Evolutionary conservation across 768 basidiomycete genomes (phyloP).

Genomic region (Solioccasus polychromus): DNA sequence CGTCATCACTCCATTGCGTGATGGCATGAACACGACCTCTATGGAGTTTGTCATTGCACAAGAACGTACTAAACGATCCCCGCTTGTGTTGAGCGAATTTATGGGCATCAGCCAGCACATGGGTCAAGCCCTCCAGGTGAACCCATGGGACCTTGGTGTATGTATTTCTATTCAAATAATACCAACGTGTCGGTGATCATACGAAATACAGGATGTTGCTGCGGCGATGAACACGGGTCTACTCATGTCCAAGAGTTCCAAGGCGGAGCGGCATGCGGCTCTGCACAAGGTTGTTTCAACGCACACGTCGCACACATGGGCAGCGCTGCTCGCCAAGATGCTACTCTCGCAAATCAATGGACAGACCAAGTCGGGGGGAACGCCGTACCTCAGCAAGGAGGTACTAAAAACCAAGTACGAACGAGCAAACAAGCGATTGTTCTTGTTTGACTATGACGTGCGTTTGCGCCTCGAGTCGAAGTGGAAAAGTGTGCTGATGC

Average conservation of each 20-base stretch:
- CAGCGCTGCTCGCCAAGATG: slow-evolving; percentile 84
- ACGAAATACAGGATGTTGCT: slow-evolving; percentile 62
- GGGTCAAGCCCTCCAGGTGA: slow-evolving; percentile 84
- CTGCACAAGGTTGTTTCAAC: slow-evolving; percentile 85
- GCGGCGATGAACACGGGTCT: slow-evolving; percentile 89
- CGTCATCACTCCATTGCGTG: slow-evolving; percentile 91
- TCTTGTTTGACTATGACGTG: slow-evolving; percentile 96
- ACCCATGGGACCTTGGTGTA: slow-evolving; percentile 94
- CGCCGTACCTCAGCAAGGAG: slow-evolving; percentile 74
- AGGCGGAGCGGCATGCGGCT: slow-evolving; percentile 65
- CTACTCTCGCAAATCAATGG: slow-evolving; percentile 77
- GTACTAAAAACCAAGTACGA: slow-evolving; percentile 60
- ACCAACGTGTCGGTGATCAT: background rate
- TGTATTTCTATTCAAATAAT: slow-evolving; percentile 25
- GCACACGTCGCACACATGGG: slow-evolving; percentile 96
- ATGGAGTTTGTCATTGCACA: slow-evolving; percentile 99
- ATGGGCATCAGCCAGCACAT: slow-evolving; percentile 96
- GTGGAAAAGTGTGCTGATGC: background rate
- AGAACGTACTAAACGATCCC: slow-evolving; percentile 75
- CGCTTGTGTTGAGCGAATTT: slow-evolving; percentile 92
- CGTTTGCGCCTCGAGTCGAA: slow-evolving; percentile 28
- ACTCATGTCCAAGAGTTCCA: slow-evolving; percentile 76
- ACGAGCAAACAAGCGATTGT: slow-evolving; percentile 74
- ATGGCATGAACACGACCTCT: slow-evolving; percentile 98
- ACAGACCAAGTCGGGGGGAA: slow-evolving; percentile 77